Base-by-base conservation (phyloP, 2,329 filamentous ascomycete genomes). In the Colletotrichum spinosum region DNA sequence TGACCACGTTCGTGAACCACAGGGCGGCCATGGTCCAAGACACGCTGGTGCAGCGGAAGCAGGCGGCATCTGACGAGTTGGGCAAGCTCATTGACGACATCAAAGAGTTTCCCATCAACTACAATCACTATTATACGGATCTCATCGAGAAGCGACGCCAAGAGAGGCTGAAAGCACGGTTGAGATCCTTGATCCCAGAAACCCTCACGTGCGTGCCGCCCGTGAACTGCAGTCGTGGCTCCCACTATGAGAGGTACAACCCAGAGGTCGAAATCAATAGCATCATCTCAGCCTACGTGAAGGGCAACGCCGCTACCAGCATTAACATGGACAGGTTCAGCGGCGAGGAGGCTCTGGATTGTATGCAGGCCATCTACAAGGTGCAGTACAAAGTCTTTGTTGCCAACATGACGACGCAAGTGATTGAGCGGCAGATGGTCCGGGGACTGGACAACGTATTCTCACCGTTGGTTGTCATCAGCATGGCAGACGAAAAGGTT, bases 31-130 rank as follows among this genome's bases (percentile, higher is more conserved):
- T 51, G 49, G 8, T 37, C 49, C 34, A 51, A 7, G 35, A 64
- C 3, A 56, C 77, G 8, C 74, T 88, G 17, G 68, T 79, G 1
- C 59, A 74, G 2, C 69, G 82, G 12, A 67, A 79, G 9, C 44
- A 67, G 4, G 68, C 67, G 4, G 74, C 84, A 1, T 73, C 79
- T 7, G 63, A 68, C 0, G 85, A 85, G 69, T 73, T 81, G 1
- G 56, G 63, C 0, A 79, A 84, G 55, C 70, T 90, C 2, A 71
- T 89, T 0, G 70, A 73, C 6, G 78, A 84, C 73, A 82, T 77
- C 66, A 72, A 73, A 8, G 70, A 77, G 0, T 81, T 86, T 68
- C 83, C 83, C 0, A 84, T 86, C 51, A 88, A 84, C 0, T 87
- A 87, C 68, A 85, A 86, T 46, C 73, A 80, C n/a, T 74, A 83